Evolutionary conservation across 2,329 filamentous ascomycete genomes (phyloP), one percentile per base, ranked within the genome.

Genomic region (Tolypocladium cylindrosporum): DNA sequence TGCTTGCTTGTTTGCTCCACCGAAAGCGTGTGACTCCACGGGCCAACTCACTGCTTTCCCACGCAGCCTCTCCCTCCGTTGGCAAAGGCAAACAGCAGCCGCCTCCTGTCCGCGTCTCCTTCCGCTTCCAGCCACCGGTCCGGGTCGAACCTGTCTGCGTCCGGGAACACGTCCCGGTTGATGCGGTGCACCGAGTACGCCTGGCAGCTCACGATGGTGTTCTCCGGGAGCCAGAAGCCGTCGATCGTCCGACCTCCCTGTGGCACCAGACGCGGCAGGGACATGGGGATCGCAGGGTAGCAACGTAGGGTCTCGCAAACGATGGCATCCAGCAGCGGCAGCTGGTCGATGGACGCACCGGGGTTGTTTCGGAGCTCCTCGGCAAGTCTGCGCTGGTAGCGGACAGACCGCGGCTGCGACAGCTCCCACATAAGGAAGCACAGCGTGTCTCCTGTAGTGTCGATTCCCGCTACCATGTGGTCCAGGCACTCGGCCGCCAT

Each of bases 61-160:
- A 85, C 79, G 61, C 86, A 89, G 0, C 84, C 85, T 63, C 86
- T 74, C 0, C 83, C 85, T 5, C 86, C 86, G 54, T 76, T 81
- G 8, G 84, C 80, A 73, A 89, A 88, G 0, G 86, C 81, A 74
- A 87, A 88, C 65, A 86, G 82, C 9, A 83, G 66, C 50, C 82
- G 75, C 63, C 82, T 82, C 58, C 83, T 77, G 65, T 93, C 88
- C 59, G 87, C 80, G 64, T 93, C 90, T 2, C 89, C 90, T 52
- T 86, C 80, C 10, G 81, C 78, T 19, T 80, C 84, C 62, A 96
- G 82, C 92, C 92, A 97, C 63, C 93, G 81, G 58, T 93, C 89
- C 0, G 92, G 92, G 55, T 86, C 79, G 67, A 92, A 97, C 7
- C 71, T 73, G 60, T 96, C 88, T 0, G 91, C 88, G 50, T 91